A percentile compares a stretch with the other conserved stretches of the same genome.
Conservation (phyloP, 768 basidiomycete species). For the Hericium coralloides region DNA sequence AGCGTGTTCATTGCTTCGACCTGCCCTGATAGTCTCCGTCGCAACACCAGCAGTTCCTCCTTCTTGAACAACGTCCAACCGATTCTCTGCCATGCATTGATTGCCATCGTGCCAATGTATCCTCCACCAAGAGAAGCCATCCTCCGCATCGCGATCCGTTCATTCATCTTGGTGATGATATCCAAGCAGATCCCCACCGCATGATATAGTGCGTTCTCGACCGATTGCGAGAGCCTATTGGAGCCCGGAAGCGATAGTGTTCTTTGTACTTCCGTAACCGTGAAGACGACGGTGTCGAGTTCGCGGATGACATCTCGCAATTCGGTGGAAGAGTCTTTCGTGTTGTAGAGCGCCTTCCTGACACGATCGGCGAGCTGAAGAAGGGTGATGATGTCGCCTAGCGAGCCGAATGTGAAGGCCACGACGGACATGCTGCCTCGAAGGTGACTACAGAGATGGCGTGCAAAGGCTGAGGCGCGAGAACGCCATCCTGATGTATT, state of each 20-base stretch:
- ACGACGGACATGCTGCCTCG: neutral
- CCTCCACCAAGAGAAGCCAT: too few relatives aligned
- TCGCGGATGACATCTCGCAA: neutral
- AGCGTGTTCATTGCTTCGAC: neutral
- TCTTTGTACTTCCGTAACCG: neutral
- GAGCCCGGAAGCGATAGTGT: neutral
- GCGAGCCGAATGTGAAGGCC: neutral
- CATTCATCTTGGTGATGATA: too few relatives aligned
- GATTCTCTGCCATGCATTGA: neutral
- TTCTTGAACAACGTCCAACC: neutral
- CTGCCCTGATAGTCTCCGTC: neutral
- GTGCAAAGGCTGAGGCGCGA: too few relatives aligned
- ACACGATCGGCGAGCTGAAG: neutral
- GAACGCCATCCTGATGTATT: too few relatives aligned
- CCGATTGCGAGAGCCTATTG: too few relatives aligned
- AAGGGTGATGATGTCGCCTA: neutral
- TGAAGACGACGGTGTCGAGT: neutral
- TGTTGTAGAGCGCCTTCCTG: neutral
- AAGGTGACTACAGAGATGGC: too few relatives aligned
- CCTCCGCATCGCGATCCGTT: too few relatives aligned
- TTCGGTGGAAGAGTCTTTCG: neutral
- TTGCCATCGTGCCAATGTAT: neutral
- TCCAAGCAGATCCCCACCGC: too few relatives aligned
- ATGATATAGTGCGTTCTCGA: too few relatives aligned
- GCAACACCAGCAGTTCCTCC: neutral